A percentile compares a stretch with the other conserved stretches of the same genome.
phyloP scores from a whole-genome alignment of 148 eudicot species.

The Vaccinium darrowii region DNA sequence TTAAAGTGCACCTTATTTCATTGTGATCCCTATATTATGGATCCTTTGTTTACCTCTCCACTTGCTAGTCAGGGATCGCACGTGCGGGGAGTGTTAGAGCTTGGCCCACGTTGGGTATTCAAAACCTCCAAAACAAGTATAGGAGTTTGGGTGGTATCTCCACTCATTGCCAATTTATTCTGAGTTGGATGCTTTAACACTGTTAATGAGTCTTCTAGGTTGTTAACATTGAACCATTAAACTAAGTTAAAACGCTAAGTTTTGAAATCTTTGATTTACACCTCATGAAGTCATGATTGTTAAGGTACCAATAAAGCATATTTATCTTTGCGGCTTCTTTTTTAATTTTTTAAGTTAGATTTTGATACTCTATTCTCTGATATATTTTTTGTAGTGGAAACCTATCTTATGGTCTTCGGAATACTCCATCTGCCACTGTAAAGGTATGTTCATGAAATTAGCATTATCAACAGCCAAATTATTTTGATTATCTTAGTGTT shows the following conservation, averaged over 20 bases:
- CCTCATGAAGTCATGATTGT: neutral
- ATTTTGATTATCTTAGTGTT: neutral
- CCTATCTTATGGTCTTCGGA: conserved; percentile 80
- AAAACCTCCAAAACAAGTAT: no score
- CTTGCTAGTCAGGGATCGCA: no score
- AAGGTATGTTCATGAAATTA: conserved; percentile 46
- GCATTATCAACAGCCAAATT: neutral
- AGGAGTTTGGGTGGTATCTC: no score
- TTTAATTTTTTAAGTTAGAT: neutral
- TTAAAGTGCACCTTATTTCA: no score
- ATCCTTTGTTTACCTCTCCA: no score
- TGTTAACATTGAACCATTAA: neutral
- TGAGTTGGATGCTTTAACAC: no score
- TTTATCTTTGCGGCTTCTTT: neutral
- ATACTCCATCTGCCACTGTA: conserved; percentile 72
- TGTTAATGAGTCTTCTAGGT: neutral
- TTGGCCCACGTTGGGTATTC: no score
- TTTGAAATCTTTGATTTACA: neutral
- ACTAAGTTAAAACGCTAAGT: neutral
- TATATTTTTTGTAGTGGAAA: conserved; percentile 63
- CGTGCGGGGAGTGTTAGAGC: no score
- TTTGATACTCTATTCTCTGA: neutral
- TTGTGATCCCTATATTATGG: no score
- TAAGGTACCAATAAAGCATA: neutral
- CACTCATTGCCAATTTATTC: no score